phyloP scores from a whole-genome alignment of 192 early-diverging fungal species.

The Coemansia umbellata region DNA sequence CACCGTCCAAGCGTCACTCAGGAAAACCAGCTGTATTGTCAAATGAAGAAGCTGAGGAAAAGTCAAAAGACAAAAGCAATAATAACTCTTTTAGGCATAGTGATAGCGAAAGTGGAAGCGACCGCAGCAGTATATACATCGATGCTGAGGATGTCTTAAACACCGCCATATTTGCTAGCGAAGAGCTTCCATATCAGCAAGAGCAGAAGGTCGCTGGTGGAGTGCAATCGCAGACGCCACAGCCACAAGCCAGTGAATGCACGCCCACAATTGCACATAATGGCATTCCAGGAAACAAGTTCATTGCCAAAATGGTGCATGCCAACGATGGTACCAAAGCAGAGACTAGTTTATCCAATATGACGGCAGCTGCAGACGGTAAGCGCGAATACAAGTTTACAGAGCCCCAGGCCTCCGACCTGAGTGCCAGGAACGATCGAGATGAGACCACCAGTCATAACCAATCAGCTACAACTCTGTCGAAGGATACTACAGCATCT shows the following conservation, averaged over 20 bases:
- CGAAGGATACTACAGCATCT: no score
- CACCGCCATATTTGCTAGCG: slow-evolving; percentile 24
- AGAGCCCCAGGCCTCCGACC: neutral
- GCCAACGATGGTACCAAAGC: no score
- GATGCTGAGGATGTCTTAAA: slow-evolving; percentile 23
- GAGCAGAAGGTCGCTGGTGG: slow-evolving; percentile 1
- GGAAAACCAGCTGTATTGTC: neutral
- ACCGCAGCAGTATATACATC: slow-evolving; percentile 36
- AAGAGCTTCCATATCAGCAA: slow-evolving; percentile 34
- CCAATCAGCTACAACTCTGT: no score
- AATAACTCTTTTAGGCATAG: no score
- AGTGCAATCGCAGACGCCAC: neutral
- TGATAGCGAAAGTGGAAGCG: slow-evolving; percentile 5
- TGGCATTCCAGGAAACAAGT: slow-evolving; percentile 10
- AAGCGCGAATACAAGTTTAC: neutral
- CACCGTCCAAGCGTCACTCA: neutral
- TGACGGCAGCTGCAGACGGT: neutral
- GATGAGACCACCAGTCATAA: no score
- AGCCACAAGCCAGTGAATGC: neutral
- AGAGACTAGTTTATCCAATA: no score
- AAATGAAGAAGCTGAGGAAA: neutral
- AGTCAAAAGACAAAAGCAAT: neutral
- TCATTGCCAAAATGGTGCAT: no score
- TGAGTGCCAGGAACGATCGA: neutral
- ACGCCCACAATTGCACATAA: slow-evolving; percentile 23